Evolutionary conservation across 2,329 filamentous ascomycete species (phyloP).

Genomic region (Scleromitrula shiraiana): DNA sequence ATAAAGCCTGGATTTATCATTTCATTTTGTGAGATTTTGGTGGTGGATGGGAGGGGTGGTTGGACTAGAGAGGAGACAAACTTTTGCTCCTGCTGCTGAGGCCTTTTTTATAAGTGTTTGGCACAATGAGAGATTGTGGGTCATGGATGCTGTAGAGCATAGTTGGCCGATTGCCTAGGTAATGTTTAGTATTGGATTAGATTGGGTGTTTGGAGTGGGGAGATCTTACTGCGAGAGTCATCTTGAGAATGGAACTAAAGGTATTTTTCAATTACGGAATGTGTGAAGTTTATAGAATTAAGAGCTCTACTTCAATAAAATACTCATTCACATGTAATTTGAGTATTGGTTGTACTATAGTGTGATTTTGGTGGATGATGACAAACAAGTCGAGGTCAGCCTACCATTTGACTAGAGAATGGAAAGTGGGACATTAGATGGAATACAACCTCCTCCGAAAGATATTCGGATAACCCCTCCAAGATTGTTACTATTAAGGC

Average conservation of each 20-base stretch:
- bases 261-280: no score
- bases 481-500: no score
- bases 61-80: slow-evolving; percentile 30
- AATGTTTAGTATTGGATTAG: neutral
- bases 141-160: slow-evolving; percentile 72
- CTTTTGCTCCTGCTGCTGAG: slow-evolving; percentile 68
- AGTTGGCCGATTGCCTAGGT: slow-evolving; percentile 78
- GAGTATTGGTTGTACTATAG: no score
- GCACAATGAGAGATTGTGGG: slow-evolving; percentile 71
- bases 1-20: slow-evolving; percentile 67
- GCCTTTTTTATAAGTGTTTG: slow-evolving; percentile 64
- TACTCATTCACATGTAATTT: no score
- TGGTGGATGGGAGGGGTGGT: neutral
- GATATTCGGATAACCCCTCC: no score
- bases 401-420: no score
- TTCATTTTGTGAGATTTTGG: no score
- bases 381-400: no score
- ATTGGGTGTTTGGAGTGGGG: neutral
- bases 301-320: no score
- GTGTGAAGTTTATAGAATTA: neutral
- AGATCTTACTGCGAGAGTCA: slow-evolving; percentile 7
- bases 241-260: neutral
- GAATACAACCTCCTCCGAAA: no score
- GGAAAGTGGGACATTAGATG: no score
- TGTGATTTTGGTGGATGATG: no score